Evolutionary conservation across 1,284 basidiomycete genomes (phyloP), one percentile per base, ranked within the genome.

Genomic region (Moesziomyces globuligerus): DNA sequence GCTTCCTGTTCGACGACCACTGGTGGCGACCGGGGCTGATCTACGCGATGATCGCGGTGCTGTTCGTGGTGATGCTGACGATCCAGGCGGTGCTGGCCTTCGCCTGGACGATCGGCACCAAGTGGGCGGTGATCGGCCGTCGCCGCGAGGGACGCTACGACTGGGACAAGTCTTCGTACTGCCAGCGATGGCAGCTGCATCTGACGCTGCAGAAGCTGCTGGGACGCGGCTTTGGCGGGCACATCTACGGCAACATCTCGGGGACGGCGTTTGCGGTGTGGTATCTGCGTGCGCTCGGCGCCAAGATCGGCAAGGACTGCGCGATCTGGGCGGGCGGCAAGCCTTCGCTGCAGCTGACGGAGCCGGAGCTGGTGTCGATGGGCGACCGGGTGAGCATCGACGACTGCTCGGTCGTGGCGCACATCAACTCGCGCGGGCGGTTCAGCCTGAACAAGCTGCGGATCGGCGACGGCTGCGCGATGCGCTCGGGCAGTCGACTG

Each of bases 151-250:
- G 80, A n/a, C 73, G 79, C 36, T 82, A 81, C 72, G 80, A 82
- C 49, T 82, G 80, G 80, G 79, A 82, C 69, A 79, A 76, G 74
- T 81, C 78, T 50, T 79, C 74, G 56, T 82, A 82, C 64, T 82
- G 80, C 47, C 80, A 82, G 58, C 74, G 80, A 24, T 82, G 80
- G 80, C 80, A 82, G 64, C 67, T 79, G 18, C 80, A 82, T 46
- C 69, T 82, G 8, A 75, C 75, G 28, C 48, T 82, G 57, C 76
- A 79, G 51, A 71, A 73, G 54, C 65, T 81, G 4, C 66, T 81
- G 3, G 72, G 77, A 38, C 67, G 72, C 25, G 80, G 80, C 18
- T 79, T 65, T 42, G 80, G 80, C 41, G 80, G 80, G 21, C 76
- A 81, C 70, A 75, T 81, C 42, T 60, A 80, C 36, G 76, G 76